These are phyloP conservation scores for Darksidea phi DNA, from an alignment of 495 filamentous ascomycete genomes.

Conservation along the genomic window DNA sequence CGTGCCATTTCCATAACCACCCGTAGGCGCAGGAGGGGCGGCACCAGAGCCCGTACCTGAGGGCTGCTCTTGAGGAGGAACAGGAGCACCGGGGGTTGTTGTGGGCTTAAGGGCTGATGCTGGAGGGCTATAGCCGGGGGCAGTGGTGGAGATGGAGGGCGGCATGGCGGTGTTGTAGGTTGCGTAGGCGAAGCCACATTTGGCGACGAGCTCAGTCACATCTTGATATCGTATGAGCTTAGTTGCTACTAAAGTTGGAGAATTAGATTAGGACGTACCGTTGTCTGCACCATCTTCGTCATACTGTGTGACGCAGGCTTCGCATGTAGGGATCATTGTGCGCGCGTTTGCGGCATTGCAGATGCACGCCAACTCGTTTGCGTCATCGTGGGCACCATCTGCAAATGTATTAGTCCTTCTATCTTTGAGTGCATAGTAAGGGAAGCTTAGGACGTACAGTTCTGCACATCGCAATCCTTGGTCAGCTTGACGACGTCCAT, in stretches of 20 bases:
- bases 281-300: conserved; percentile 11
- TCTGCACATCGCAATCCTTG: conserved; percentile 2
- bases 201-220: background rate
- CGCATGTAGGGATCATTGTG: conserved; percentile 5
- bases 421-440: background rate
- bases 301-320: conserved; percentile 6
- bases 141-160: no score
- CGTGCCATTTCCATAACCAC: no score
- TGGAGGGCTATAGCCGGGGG: no score
- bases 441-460: conserved; percentile 3
- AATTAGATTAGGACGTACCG: background rate
- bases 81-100: no score
- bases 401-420: background rate
- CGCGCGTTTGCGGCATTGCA: background rate
- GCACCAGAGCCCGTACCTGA: no score
- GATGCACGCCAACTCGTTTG: background rate
- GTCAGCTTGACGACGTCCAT: conserved; percentile 1
- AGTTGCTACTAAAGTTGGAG: background rate
- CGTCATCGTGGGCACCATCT: conserved; percentile 1
- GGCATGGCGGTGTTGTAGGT: no score
- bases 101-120: no score
- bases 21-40: no score
- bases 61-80: no score
- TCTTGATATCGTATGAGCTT: no score
- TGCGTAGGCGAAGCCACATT: no score